Base-by-base conservation (phyloP, 108 stramenopile genomes). In the Phaeodactylum tricornutum region DNA sequence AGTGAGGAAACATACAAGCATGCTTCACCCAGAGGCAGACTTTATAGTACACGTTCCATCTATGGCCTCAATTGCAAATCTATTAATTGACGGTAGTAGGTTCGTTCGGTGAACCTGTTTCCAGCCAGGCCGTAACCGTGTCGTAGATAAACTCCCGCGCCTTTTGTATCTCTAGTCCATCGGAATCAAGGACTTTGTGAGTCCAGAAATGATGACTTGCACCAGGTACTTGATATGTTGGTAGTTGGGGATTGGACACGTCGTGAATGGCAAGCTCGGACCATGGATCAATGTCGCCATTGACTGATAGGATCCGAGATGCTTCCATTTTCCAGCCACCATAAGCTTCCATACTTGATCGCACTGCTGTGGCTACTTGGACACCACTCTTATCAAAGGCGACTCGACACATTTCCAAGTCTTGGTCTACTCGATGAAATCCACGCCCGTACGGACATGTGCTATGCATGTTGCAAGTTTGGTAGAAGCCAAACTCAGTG, bases 221-320 rank as follows among this genome's bases (percentile, higher is more conserved):
- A 16, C 85, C 84, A 0, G 55, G 35, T 1, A 86, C 81, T 42
- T 59, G 61, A 21, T 72, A 25, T 4, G 48, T 55, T 8, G 66
- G 72, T 2, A 77, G 17, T 37, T 15, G 43, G 36, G 4, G 24
- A 33, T 25, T 41, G 28, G 21, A 30, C 40, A 16, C 29, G 39
- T 20, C 37, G 43, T 43, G 55, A 15, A 96, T 55, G 3, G 81
- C 71, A 16, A 90, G 64, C 14, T 61, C 77, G 8, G 74, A 81
- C 96, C 96, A 97, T 0, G 96, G 96, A 71, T 97, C 96, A 5
- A 92, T 85, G 43, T 87, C 65, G 16, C 96, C 96, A 62, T 85
- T 95, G 23, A 86, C 71, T 42, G 80, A 92, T 12, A 95, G 39
- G 24, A 96, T 84, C 9, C 84, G 72, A 33, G 62, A 71, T 4